phyloP scores from a whole-genome alignment of 768 basidiomycete species.

The Leccinum subgranulosum region DNA sequence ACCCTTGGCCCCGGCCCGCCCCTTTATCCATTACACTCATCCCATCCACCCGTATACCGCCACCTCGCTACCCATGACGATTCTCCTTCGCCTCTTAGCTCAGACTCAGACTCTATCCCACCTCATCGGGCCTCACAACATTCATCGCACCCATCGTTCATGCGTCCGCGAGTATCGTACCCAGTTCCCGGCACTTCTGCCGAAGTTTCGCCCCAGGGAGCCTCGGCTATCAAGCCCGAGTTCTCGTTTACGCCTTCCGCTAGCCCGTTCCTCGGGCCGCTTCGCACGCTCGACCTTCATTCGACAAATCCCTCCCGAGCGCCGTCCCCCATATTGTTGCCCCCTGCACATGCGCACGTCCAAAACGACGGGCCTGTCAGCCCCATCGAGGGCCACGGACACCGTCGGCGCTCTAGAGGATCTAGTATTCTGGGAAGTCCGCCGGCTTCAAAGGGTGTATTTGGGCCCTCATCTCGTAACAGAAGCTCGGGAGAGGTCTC shows the following conservation, averaged over 20 bases:
- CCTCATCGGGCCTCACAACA: constrained; percentile 29
- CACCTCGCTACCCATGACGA: constrained; percentile 48
- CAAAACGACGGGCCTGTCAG: constrained; percentile 30
- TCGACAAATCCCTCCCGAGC: constrained; percentile 67
- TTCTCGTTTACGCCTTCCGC: constrained; percentile 64
- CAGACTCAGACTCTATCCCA: constrained; percentile 52
- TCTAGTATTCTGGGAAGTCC: constrained; percentile 39
- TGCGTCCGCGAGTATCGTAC: constrained; percentile 27
- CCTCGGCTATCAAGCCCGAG: constrained; percentile 29
- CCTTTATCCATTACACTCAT: constrained; percentile 43
- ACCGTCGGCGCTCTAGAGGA: constrained; percentile 26
- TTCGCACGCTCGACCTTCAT: constrained; percentile 73
- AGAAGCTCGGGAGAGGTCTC: constrained; percentile 32
- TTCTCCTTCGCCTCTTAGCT: constrained; percentile 67
- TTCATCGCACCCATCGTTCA: constrained; percentile 25
- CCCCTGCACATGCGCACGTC: constrained; percentile 39
- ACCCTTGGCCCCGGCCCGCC: constrained; percentile 19
- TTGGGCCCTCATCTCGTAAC: constrained; percentile 26
- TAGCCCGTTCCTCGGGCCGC: constrained; percentile 76
- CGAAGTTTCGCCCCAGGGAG: constrained; percentile 29
- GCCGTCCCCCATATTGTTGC: constrained; percentile 66
- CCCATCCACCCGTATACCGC: constrained; percentile 31
- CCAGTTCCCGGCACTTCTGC: constrained; percentile 21
- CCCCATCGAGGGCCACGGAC: constrained; percentile 31
- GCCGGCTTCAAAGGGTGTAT: constrained; percentile 28